Conservation (phyloP, 108 stramenopile genomes). For the Skeletonema potamos region DNA sequence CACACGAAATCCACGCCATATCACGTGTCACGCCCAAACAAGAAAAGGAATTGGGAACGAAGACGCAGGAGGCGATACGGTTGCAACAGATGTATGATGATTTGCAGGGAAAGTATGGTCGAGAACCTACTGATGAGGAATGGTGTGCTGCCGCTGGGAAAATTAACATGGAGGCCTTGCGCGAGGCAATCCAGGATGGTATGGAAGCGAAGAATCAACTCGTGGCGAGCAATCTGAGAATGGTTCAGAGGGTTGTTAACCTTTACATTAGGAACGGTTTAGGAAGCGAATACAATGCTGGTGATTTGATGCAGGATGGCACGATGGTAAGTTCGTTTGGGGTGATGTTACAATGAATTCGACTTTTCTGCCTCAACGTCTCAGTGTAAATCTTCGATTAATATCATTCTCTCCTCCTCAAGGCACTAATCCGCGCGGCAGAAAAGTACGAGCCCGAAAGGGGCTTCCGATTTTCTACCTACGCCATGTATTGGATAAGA, state of each 20-base stretch:
- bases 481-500: slow-evolving; percentile 97
- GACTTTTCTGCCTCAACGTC: background rate
- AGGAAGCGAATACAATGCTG: slow-evolving; percentile 83
- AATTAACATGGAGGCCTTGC: slow-evolving; percentile 68
- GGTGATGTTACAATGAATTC: background rate
- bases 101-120: slow-evolving; percentile 48
- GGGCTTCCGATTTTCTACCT: slow-evolving; percentile 94
- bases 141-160: slow-evolving; percentile 87
- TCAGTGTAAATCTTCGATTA: background rate
- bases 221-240: slow-evolving; percentile 77
- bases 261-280: slow-evolving; percentile 84
- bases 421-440: slow-evolving; percentile 92
- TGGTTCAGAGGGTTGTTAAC: slow-evolving; percentile 88
- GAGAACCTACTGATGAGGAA: slow-evolving; percentile 85
- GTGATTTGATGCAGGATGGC: slow-evolving; percentile 90
- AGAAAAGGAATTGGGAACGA: slow-evolving; percentile 74
- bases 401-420: background rate
- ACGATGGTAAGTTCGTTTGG: slow-evolving; percentile 63
- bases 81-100: slow-evolving; percentile 59
- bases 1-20: slow-evolving; percentile 66
- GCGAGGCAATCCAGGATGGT: slow-evolving; percentile 71
- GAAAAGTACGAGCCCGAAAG: slow-evolving; percentile 93
- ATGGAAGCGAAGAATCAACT: slow-evolving; percentile 81
- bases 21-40: slow-evolving; percentile 71
- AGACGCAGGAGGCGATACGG: slow-evolving; percentile 79